Percentiles rank a stretch among this genome's conserved stretches.
These are phyloP conservation scores for Pterocarpus santalinus DNA, from an alignment of 306 rosid genomes.

Conservation along the genomic window DNA sequence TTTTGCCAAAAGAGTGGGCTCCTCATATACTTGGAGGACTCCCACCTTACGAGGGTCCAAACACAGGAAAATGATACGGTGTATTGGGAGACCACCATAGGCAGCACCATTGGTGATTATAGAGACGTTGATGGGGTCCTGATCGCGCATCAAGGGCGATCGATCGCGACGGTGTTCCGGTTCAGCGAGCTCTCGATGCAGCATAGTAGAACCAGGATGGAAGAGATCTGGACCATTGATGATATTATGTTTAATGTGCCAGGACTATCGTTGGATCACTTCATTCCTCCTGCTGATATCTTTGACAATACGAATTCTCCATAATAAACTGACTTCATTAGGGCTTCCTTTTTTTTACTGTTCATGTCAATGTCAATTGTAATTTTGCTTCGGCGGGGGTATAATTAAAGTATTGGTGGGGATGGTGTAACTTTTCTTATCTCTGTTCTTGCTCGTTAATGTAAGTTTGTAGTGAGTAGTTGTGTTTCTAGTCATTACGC, in stretches of 20 bases:
- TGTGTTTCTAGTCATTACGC: constrained; percentile 46
- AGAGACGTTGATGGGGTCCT: constrained; percentile 80
- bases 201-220: constrained; percentile 89
- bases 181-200: constrained; percentile 83
- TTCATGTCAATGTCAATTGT: constrained; percentile 41
- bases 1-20: constrained; percentile 96
- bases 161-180: constrained; percentile 86
- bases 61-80: constrained; percentile 67
- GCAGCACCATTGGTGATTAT: constrained; percentile 88
- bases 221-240: constrained; percentile 91
- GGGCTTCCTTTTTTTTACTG: constrained; percentile 1
- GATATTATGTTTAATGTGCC: constrained; percentile 93
- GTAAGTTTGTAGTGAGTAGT: constrained; percentile 49
- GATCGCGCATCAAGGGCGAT: constrained; percentile 91
- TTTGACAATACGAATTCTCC: constrained; percentile 63
- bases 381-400: constrained; percentile 56
- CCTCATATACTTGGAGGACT: constrained; percentile 89
- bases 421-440: constrained; percentile 50
- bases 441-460: constrained; percentile 25
- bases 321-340: constrained; percentile 45
- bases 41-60: constrained; percentile 87
- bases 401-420: constrained; percentile 61
- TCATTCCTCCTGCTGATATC: constrained; percentile 91
- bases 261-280: constrained; percentile 87
- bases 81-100: constrained; percentile 97